These are phyloP conservation scores for Gracilaria domingensis DNA, from an alignment of 23 red algal genomes.

Conservation along the genomic window DNA sequence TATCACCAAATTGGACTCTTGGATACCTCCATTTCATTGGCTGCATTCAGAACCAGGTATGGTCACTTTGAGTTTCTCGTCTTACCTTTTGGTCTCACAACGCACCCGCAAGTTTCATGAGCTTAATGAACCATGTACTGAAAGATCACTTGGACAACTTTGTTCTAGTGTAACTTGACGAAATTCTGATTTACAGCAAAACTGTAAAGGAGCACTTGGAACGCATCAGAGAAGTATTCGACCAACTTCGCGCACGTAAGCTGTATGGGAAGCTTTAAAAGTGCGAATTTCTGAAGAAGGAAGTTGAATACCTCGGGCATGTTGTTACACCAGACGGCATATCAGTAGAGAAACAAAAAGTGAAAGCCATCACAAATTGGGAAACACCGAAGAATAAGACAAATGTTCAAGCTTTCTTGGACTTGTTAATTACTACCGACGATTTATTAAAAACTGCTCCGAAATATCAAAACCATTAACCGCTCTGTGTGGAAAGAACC, in stretches of 20 bases:
- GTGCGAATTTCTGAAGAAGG: not conserved
- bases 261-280: constrained; percentile 29
- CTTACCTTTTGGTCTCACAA: constrained; percentile 27
- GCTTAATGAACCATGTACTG: constrained; percentile 23
- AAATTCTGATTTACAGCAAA: constrained; percentile 14
- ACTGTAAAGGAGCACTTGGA: not conserved
- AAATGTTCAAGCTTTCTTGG: constrained; percentile 32
- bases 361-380: not conserved
- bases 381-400: constrained; percentile 1
- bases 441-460: constrained; percentile 32
- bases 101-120: constrained; percentile 47
- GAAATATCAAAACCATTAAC: constrained; percentile 22
- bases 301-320: constrained; percentile 28
- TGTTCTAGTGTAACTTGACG: constrained; percentile 5
- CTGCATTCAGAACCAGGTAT: constrained; percentile 18
- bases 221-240: constrained; percentile 8
- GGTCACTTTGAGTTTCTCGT: constrained; percentile 40
- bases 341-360: not conserved
- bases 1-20: constrained; percentile 28
- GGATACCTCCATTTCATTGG: constrained; percentile 2
- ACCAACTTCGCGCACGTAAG: not conserved
- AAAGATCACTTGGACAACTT: constrained; percentile 10
- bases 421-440: constrained; percentile 56
- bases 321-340: constrained; percentile 16
- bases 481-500: not conserved